Evolutionary conservation across 345 rosid genomes (phyloP).

Genomic region (Aurinia saxatilis): DNA sequence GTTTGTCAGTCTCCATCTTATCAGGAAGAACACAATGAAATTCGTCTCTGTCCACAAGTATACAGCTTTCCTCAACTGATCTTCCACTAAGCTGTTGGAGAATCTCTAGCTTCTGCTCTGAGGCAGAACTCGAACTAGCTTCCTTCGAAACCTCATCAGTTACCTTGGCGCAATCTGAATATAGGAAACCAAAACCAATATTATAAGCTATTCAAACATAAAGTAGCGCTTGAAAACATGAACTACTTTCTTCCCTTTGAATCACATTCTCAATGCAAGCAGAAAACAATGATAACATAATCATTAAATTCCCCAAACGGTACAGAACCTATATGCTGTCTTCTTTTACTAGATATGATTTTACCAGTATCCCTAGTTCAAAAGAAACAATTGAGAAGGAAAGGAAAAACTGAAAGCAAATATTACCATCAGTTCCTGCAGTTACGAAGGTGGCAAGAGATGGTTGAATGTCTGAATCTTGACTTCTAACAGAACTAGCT

Average conservation of each 20-base stretch:
- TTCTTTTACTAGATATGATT: not conserved
- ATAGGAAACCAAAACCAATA: conserved; percentile 5
- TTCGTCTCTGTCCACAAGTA: conserved; percentile 50
- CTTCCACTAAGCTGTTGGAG: conserved; percentile 25
- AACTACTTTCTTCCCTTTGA: not conserved
- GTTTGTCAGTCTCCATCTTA: conserved; percentile 30
- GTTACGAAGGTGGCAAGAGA: conserved; percentile 7
- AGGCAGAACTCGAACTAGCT: conserved; percentile 15
- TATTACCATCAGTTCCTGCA: conserved; percentile 25
- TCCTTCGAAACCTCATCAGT: conserved; percentile 13
- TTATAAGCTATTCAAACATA: not conserved
- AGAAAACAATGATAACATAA: not conserved
- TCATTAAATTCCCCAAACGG: not conserved
- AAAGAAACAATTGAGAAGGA: not conserved
- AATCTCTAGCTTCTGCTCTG: conserved; percentile 22
- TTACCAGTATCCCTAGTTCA: not conserved
- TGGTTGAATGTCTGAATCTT: conserved; percentile 9
- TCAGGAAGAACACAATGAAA: conserved; percentile 26
- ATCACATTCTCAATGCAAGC: not conserved
- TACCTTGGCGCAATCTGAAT: conserved; percentile 24
- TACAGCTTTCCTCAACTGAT: conserved; percentile 59
- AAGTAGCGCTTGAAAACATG: not conserved
- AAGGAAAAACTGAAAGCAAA: not conserved
- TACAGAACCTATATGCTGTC: not conserved
- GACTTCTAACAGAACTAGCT: not conserved